A percentile compares a stretch with the other conserved stretches of the same genome.
Conservation (phyloP, 2,329 filamentous ascomycete species). For the Trichoderma koningiopsis region DNA sequence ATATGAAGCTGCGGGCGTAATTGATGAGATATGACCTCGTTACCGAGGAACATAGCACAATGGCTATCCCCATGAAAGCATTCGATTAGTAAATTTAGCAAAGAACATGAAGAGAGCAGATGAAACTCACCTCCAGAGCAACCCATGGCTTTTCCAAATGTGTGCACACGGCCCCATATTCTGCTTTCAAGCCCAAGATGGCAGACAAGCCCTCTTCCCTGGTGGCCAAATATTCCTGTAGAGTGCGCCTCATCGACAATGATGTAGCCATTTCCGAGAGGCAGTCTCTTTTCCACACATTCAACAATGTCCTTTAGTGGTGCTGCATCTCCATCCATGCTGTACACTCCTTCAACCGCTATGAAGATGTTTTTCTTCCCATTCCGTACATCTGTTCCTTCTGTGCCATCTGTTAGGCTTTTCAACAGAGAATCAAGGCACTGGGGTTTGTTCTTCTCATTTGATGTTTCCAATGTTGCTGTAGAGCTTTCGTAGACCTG, state of each 20-base stretch:
- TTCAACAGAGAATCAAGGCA: constrained; percentile 36
- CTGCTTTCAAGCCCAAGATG: constrained; percentile 56
- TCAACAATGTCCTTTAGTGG: constrained; percentile 63
- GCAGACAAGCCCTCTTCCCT: constrained; percentile 61
- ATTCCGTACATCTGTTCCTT: constrained; percentile 36
- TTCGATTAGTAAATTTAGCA: not conserved
- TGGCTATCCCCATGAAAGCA: constrained; percentile 36
- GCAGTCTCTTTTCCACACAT: constrained; percentile 58
- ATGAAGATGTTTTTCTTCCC: constrained; percentile 62
- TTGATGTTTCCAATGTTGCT: not conserved
- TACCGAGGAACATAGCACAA: constrained; percentile 62
- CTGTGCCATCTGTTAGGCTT: constrained; percentile 39
- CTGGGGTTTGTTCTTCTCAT: not conserved
- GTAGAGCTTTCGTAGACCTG: constrained; percentile 36
- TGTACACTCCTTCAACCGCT: constrained; percentile 73
- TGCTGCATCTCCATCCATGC: constrained; percentile 79
- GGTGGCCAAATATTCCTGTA: constrained; percentile 59
- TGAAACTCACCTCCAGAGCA: constrained; percentile 65
- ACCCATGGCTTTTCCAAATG: constrained; percentile 68
- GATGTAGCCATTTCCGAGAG: constrained; percentile 60
- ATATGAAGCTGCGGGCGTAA: constrained; percentile 74
- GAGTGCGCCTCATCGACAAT: constrained; percentile 72
- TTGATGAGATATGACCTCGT: constrained; percentile 70
- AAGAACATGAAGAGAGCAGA: not conserved
- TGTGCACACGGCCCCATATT: constrained; percentile 62